Evolutionary conservation across 306 rosid genomes (phyloP).

Genomic region (Geum urbanum): DNA sequence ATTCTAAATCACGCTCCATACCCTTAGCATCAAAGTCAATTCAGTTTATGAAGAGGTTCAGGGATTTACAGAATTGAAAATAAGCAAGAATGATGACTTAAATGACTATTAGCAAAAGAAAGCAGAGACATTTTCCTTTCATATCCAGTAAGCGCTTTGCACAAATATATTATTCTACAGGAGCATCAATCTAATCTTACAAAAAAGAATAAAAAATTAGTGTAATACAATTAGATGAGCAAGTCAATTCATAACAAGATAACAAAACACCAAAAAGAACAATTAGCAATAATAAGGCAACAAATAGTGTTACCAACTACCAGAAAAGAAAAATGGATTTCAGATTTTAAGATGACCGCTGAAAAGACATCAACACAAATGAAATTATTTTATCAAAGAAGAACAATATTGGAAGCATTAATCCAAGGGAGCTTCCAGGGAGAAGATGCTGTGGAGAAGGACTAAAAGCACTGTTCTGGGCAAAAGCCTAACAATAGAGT

Average conservation of each 20-base stretch:
- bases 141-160: not conserved
- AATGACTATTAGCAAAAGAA: not conserved
- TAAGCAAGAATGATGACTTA: no score
- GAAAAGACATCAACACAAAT: not conserved
- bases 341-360: not conserved
- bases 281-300: not conserved
- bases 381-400: not conserved
- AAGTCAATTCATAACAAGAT: no score
- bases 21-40: not conserved
- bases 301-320: not conserved
- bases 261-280: not conserved
- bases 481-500: not conserved
- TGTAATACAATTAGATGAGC: no score
- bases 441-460: not conserved
- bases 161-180: not conserved
- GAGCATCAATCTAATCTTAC: not conserved
- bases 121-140: not conserved
- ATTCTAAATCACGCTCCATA: not conserved
- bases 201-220: not conserved
- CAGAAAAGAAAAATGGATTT: not conserved
- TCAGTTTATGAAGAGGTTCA: not conserved
- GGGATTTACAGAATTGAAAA: not conserved
- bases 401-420: not conserved
- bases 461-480: not conserved
- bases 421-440: no score